phyloP scores from a whole-genome alignment of 257 asterid genomes.

The Linaria vulgaris region DNA sequence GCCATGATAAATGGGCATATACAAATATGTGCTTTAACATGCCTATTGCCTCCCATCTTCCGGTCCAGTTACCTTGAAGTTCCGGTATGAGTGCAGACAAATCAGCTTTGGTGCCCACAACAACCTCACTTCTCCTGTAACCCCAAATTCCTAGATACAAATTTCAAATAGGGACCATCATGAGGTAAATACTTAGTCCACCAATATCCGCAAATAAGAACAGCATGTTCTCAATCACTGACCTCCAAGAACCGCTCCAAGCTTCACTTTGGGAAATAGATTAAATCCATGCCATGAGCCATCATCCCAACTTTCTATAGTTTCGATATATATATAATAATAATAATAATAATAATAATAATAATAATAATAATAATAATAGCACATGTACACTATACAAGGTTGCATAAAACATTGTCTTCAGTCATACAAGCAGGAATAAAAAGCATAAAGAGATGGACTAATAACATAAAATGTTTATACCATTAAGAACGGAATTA shows the following conservation, averaged over 20 bases:
- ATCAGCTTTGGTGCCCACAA: conserved; percentile 63
- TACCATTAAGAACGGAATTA: conserved; percentile 55
- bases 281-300: conserved; percentile 43
- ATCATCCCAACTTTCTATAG: conserved; percentile 54
- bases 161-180: conserved; percentile 21
- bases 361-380: too few species aligned
- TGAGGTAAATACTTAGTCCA: conserved; percentile 23
- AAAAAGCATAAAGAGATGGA: background rate
- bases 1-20: conserved; percentile 52
- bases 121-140: conserved; percentile 57
- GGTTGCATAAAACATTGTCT: conserved; percentile 12
- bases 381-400: background rate
- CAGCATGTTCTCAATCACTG: conserved; percentile 24
- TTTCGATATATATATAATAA: conserved; percentile 22
- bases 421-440: conserved; percentile 17
- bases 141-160: conserved; percentile 78
- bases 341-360: too few species aligned
- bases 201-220: conserved; percentile 23
- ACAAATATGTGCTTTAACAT: conserved; percentile 62
- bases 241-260: conserved; percentile 86
- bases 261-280: conserved; percentile 77
- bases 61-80: conserved; percentile 59
- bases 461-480: conserved; percentile 19
- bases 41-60: conserved; percentile 80
- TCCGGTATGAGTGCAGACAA: conserved; percentile 46